Conservation (phyloP, 1,139 yeast species). For the Hansenula lynferdii region DNA sequence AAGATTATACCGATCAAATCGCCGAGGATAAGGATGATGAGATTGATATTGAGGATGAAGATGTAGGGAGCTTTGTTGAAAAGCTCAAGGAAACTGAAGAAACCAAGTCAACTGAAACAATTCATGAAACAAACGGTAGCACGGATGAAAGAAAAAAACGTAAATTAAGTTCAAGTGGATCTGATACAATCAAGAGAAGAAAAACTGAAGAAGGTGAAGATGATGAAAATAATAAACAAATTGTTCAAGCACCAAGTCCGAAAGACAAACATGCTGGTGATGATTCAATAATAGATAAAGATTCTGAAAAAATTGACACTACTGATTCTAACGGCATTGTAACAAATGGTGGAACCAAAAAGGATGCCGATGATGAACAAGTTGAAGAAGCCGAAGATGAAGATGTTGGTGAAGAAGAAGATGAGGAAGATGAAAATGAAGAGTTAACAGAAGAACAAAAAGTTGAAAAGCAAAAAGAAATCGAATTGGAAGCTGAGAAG, state of each 20-base stretch:
- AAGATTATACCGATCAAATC: conserved; percentile 16
- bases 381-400: conserved; percentile 16
- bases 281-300: not conserved
- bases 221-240: conserved; percentile 7
- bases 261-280: conserved; percentile 3
- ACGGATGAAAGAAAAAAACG: conserved; percentile 11
- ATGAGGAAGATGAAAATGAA: conserved; percentile 20
- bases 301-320: conserved; percentile 13
- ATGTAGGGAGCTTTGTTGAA: conserved; percentile 14
- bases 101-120: conserved; percentile 7
- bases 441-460: conserved; percentile 29
- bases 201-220: conserved; percentile 7
- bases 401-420: conserved; percentile 17
- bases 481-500: conserved; percentile 45
- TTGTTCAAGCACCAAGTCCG: conserved; percentile 6
- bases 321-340: conserved; percentile 8
- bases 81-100: conserved; percentile 11
- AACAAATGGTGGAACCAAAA: conserved; percentile 16
- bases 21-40: conserved; percentile 13
- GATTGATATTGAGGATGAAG: conserved; percentile 8
- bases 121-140: conserved; percentile 1
- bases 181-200: not conserved
- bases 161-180: conserved; percentile 6
- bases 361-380: conserved; percentile 13
- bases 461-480: conserved; percentile 30